Percentiles rank a stretch among this genome's conserved stretches.
Evolutionary conservation across 805 yeast species (phyloP).

Genomic region (Metschnikowia lunata): DNA sequence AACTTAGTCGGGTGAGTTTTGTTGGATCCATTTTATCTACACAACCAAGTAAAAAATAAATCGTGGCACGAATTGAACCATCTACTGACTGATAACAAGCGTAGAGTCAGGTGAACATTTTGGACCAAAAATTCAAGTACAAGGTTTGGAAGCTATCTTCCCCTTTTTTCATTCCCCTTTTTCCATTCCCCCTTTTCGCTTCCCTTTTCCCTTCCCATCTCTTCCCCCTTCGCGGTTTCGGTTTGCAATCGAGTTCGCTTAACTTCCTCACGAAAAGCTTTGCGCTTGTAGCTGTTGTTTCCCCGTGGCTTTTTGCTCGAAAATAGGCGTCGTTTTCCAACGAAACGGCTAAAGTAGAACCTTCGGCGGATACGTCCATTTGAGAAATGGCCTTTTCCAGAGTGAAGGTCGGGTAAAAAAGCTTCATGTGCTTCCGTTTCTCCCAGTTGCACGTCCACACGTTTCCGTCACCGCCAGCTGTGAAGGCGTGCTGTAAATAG

Average conservation of each 20-base stretch:
- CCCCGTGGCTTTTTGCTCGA: constrained; percentile 1
- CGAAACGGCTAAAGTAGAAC: constrained; percentile 13
- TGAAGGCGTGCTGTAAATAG: constrained; percentile 35
- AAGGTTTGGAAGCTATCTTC: too few relatives aligned
- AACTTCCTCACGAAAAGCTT: constrained; percentile 5
- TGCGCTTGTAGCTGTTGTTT: not conserved
- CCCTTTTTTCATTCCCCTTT: too few relatives aligned
- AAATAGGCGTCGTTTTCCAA: constrained; percentile 10
- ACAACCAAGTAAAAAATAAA: too few relatives aligned
- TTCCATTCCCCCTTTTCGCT: too few relatives aligned
- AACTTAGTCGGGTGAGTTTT: too few relatives aligned
- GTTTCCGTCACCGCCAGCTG: constrained; percentile 50
- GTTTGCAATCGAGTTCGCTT: constrained; percentile 10
- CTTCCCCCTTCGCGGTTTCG: constrained; percentile 5
- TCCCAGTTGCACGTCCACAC: constrained; percentile 50
- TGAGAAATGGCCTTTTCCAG: constrained; percentile 11
- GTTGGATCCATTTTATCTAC: too few relatives aligned
- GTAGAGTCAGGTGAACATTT: too few relatives aligned
- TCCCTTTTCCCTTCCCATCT: not conserved
- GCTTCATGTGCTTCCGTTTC: constrained; percentile 40
- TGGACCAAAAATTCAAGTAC: too few relatives aligned
- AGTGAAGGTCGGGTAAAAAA: constrained; percentile 17
- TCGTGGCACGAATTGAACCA: too few relatives aligned
- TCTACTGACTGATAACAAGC: too few relatives aligned
- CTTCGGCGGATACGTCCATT: constrained; percentile 14